Conservation (phyloP, 768 basidiomycete species). For the Holtermanniella nyarrowii region DNA sequence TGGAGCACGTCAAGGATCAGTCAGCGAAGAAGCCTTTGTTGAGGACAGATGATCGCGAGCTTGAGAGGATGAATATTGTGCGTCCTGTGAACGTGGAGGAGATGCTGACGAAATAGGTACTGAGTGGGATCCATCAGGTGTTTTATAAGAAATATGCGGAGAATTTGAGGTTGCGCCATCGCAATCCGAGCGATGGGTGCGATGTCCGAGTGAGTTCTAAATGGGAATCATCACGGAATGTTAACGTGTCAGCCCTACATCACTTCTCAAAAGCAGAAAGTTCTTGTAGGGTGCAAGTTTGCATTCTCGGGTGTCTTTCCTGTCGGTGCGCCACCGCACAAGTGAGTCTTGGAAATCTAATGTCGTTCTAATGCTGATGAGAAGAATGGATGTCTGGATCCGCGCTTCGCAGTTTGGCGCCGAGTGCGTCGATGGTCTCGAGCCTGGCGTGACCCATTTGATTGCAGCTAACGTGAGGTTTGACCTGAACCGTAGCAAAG, state of each 20-base stretch:
- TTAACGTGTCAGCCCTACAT: conserved; percentile 55
- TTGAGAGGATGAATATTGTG: conserved; percentile 66
- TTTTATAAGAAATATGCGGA: conserved; percentile 63
- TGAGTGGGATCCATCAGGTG: conserved; percentile 63
- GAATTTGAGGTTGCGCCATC: conserved; percentile 9
- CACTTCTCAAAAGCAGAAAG: conserved; percentile 70
- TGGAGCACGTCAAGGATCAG: conserved; percentile 19
- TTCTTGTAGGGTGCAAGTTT: conserved; percentile 68
- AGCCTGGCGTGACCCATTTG: not conserved
- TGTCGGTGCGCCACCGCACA: conserved; percentile 67
- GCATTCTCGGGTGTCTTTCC: conserved; percentile 94
- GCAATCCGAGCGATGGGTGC: conserved; percentile 38
- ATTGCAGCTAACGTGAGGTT: not conserved
- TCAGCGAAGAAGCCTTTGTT: conserved; percentile 51
- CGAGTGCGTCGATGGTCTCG: not conserved
- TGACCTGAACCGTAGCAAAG: not conserved
- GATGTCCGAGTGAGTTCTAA: conserved; percentile 61
- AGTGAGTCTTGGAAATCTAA: conserved; percentile 40
- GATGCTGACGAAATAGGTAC: conserved; percentile 48
- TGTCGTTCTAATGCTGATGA: not conserved
- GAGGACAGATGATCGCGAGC: conserved; percentile 77
- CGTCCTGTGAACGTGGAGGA: conserved; percentile 19
- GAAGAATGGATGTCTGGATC: not conserved
- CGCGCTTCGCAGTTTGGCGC: not conserved
- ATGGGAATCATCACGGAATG: conserved; percentile 20